phyloP scores from a whole-genome alignment of 192 early-diverging fungal genomes.

The Rhizophagus sp. region DNA sequence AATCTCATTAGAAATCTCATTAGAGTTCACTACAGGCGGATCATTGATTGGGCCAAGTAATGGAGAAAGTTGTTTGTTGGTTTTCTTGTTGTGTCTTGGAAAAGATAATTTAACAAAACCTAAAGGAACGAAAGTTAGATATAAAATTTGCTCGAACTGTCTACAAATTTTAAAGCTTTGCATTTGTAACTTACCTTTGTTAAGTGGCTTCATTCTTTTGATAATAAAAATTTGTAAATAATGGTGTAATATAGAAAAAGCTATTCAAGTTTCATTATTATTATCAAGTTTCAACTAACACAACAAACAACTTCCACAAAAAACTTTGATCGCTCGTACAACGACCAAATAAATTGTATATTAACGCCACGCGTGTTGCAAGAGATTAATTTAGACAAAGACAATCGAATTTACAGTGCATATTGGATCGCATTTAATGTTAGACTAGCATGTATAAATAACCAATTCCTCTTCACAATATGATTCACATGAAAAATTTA shows the following conservation, averaged over 20 bases:
- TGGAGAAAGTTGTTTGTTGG: not conserved
- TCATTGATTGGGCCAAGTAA: not conserved
- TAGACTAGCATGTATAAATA: too few relatives aligned
- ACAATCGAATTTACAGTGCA: too few relatives aligned
- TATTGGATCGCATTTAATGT: too few relatives aligned
- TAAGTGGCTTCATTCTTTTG: not conserved
- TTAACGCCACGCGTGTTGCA: not conserved
- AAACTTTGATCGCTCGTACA: not conserved
- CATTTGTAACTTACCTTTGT: not conserved
- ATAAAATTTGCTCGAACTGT: not conserved
- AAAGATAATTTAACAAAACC: constrained; percentile 21
- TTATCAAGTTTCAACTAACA: not conserved
- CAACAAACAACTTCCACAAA: not conserved
- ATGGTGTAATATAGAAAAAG: not conserved
- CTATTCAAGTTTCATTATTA: not conserved
- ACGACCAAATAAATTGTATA: not conserved
- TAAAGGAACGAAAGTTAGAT: not conserved
- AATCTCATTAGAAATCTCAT: not conserved
- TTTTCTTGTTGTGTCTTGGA: not conserved
- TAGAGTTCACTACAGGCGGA: not conserved
- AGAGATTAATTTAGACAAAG: too few relatives aligned
- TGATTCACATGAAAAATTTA: too few relatives aligned
- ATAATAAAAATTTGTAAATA: not conserved
- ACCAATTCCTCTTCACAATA: too few relatives aligned
- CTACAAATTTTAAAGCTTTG: not conserved